Evolutionary conservation across 495 filamentous ascomycete species (phyloP).

Genomic region (Penicillium riverlandense): DNA sequence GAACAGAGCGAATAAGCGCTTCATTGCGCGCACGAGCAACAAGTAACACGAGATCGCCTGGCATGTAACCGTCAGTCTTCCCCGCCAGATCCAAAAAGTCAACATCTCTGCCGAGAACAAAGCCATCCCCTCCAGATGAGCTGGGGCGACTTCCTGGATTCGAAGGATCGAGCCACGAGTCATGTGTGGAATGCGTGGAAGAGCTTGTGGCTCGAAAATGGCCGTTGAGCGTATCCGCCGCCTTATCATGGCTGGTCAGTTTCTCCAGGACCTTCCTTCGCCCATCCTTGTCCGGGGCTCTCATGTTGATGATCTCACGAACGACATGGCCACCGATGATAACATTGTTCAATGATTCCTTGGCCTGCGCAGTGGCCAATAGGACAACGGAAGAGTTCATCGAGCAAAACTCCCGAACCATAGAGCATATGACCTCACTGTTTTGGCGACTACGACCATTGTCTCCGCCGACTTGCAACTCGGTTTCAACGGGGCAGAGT

Average conservation of each 20-base stretch:
- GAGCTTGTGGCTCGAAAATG: conserved; percentile 29
- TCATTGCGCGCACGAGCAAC: conserved; percentile 85
- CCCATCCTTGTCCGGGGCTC: conserved; percentile 89
- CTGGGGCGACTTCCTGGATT: conserved; percentile 38
- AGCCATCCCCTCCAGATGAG: conserved; percentile 50
- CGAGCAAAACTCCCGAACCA: conserved; percentile 73
- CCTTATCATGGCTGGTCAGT: conserved; percentile 37
- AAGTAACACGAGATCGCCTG: conserved; percentile 81
- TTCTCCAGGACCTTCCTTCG: conserved; percentile 74
- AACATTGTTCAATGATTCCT: conserved; percentile 77
- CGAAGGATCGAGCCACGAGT: conserved; percentile 67
- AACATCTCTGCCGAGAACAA: conserved; percentile 62
- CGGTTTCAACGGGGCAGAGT: conserved; percentile 85
- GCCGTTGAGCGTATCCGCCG: conserved; percentile 25
- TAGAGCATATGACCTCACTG: conserved; percentile 78
- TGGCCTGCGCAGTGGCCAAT: conserved; percentile 85
- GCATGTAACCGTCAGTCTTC: conserved; percentile 95
- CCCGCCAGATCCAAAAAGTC: conserved; percentile 91
- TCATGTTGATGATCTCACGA: conserved; percentile 74
- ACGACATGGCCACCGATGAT: conserved; percentile 75
- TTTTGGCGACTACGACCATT: conserved; percentile 87
- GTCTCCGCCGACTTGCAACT: conserved; percentile 84
- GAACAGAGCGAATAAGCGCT: conserved; percentile 69
- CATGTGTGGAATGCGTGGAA: conserved; percentile 43
- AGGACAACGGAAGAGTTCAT: conserved; percentile 73